Evolutionary conservation across 1,139 yeast genomes (phyloP), one percentile per base, ranked within the genome.

Genomic region (Yamadazyma siamensis): DNA sequence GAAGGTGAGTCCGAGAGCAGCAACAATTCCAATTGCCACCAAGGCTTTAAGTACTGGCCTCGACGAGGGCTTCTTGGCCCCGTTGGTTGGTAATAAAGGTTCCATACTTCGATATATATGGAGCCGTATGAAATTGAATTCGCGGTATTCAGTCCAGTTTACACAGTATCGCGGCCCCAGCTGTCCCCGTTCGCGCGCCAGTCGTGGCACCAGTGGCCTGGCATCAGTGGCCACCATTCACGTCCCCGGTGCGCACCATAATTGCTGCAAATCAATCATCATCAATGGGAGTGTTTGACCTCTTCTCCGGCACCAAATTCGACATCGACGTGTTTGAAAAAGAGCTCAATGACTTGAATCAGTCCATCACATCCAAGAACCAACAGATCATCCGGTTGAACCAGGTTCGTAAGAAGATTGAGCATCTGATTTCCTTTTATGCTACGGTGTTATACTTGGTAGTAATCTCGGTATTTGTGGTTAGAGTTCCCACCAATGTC

Each of bases 251-350:
- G n/a, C n/a, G n/a, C n/a, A n/a, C n/a, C n/a, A n/a, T n/a, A n/a
- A n/a, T n/a, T n/a, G n/a, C n/a, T n/a, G n/a, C n/a, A n/a, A n/a
- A n/a, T n/a, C 20, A 18, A 18, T 18, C 20, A 18, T 18, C 20
- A n/a, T n/a, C n/a, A 20, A 53, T 53, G 58, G 56, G 51, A 22
- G 49, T 61, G 14, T 59, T 65, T 29, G 51, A 54, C 21, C 31
- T 64, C 20, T 61, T 67, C 34, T 52, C 52, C 27, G 54, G 57
- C 28, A 52, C 48, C 41, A 65, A 61, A 35, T 73, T 74, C 41
- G 71, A 75, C 43, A 72, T 80, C 2, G 64, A 67, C 11, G 44
- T 50, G 21, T 76, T 69, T 49, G 84, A 78, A 40, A 64, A 58
- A 36, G 75, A 75, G 26, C 54, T 78, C 32, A 66, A 71, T 13